Evolutionary conservation across 2,329 filamentous ascomycete species (phyloP).

Genomic region (Didymella keratinophila): DNA sequence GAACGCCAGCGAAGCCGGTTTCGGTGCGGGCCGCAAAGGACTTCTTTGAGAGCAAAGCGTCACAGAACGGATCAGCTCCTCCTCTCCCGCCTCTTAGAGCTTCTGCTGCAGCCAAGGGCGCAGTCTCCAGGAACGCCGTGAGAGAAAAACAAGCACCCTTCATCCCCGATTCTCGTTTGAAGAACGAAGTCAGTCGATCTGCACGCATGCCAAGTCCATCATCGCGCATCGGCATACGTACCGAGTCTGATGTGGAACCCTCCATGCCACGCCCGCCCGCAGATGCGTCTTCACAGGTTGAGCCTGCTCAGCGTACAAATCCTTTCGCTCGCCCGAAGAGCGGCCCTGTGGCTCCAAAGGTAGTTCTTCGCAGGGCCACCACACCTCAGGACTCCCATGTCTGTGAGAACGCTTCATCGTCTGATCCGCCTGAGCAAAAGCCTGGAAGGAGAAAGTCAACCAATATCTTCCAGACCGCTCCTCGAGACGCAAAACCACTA

Average conservation of each 20-base stretch:
- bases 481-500: constrained; percentile 15
- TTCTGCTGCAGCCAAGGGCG: constrained; percentile 14
- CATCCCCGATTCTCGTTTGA: background rate
- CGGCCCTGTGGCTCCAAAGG: constrained; percentile 13
- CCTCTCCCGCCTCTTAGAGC: constrained; percentile 23
- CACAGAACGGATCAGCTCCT: constrained; percentile 22
- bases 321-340: constrained; percentile 19
- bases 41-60: constrained; percentile 42
- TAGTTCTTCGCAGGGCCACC: constrained; percentile 18
- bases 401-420: background rate
- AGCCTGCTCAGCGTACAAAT: constrained; percentile 20
- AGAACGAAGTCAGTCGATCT: constrained; percentile 7
- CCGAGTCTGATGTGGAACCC: constrained; percentile 10
- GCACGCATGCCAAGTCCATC: constrained; percentile 9
- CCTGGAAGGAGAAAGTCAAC: background rate
- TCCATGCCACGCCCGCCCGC: constrained; percentile 19
- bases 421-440: background rate
- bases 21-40: constrained; percentile 40
- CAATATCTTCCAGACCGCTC: background rate
- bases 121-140: constrained; percentile 3
- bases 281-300: constrained; percentile 15
- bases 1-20: constrained; percentile 23
- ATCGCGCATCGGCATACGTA: background rate
- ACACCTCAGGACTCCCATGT: background rate
- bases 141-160: constrained; percentile 6